Evolutionary conservation across 139 green algal species (phyloP).

Genomic region (Prasinococcaceae sp.): DNA sequence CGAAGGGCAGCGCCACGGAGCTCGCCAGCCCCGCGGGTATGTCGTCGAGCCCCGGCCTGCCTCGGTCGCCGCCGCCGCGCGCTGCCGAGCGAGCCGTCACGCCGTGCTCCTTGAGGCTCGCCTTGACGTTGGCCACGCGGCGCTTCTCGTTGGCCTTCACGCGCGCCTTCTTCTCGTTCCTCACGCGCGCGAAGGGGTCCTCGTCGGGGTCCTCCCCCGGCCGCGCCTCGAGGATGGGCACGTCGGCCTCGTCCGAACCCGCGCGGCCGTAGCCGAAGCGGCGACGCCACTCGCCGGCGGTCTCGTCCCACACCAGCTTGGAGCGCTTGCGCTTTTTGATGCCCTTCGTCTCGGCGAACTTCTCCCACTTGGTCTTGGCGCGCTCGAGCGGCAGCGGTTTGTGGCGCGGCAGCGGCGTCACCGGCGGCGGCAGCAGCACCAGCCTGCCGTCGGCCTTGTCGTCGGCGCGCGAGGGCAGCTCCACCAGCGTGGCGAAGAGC

Average conservation of each 20-base stretch:
- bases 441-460: conserved; percentile 37
- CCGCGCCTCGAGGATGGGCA: conserved; percentile 78
- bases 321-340: conserved; percentile 81
- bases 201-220: conserved; percentile 49
- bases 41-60: too few relatives aligned
- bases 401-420: conserved; percentile 50
- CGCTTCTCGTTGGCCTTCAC: conserved; percentile 49
- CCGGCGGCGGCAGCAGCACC: conserved; percentile 50
- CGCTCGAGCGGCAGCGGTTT: conserved; percentile 71
- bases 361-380: conserved; percentile 77
- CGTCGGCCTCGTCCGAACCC: conserved; percentile 56
- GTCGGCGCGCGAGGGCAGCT: conserved; percentile 43
- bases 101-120: conserved; percentile 11
- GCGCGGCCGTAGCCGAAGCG: conserved; percentile 77
- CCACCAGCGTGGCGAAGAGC: conserved; percentile 52
- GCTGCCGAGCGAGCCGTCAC: too few relatives aligned
- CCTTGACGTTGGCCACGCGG: conserved; percentile 65
- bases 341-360: conserved; percentile 85
- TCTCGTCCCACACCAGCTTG: conserved; percentile 78
- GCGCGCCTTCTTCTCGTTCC: conserved; percentile 54
- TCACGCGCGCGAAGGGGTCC: conserved; percentile 70
- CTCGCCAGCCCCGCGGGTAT: conserved; percentile 11
- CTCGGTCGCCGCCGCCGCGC: too few relatives aligned
- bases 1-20: neutral
- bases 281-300: conserved; percentile 47